These are phyloP conservation scores for Avena sativa DNA, from an alignment of 176 grass and related monocot species.

Conservation along the genomic window DNA sequence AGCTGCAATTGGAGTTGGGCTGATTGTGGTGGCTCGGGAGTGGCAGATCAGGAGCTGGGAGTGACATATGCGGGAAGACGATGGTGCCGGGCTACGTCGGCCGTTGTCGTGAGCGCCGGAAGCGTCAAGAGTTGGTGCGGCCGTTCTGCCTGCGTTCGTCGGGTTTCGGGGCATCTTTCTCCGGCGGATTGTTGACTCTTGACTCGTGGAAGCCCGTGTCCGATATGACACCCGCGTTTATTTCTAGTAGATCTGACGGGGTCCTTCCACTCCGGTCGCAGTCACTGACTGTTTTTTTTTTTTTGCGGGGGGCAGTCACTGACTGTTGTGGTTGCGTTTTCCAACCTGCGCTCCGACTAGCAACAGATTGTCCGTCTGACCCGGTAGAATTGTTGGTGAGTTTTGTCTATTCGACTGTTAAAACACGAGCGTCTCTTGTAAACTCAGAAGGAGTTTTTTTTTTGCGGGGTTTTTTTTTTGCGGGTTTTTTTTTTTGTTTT, in stretches of 20 bases:
- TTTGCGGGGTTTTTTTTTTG: too few relatives aligned
- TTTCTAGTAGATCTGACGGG: neutral
- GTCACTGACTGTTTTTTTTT: neutral
- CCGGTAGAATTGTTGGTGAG: neutral
- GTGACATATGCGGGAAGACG: slow-evolving; percentile 22
- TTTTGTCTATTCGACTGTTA: too few relatives aligned
- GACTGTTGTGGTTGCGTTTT: neutral
- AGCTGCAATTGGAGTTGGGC: neutral
- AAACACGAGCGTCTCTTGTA: too few relatives aligned
- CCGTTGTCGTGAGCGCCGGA: slow-evolving; percentile 45
- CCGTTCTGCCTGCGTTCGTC: neutral
- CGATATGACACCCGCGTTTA: neutral
- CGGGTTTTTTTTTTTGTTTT: too few relatives aligned
- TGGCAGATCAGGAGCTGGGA: neutral
- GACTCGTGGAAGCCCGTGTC: neutral
- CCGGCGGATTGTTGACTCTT: neutral
- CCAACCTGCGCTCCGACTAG: neutral
- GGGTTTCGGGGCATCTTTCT: neutral
- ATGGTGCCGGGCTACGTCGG: neutral
- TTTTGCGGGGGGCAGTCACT: neutral
- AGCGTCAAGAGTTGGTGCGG: slow-evolving; percentile 12
- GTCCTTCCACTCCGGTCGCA: slow-evolving; percentile 23
- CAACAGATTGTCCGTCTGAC: neutral
- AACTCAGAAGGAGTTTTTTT: too few relatives aligned
- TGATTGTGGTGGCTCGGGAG: neutral